A percentile compares a stretch with the other conserved stretches of the same genome.
These are phyloP conservation scores for Fonsecaea multimorphosa DNA, from an alignment of 2,329 filamentous ascomycete genomes.

Conservation along the genomic window DNA sequence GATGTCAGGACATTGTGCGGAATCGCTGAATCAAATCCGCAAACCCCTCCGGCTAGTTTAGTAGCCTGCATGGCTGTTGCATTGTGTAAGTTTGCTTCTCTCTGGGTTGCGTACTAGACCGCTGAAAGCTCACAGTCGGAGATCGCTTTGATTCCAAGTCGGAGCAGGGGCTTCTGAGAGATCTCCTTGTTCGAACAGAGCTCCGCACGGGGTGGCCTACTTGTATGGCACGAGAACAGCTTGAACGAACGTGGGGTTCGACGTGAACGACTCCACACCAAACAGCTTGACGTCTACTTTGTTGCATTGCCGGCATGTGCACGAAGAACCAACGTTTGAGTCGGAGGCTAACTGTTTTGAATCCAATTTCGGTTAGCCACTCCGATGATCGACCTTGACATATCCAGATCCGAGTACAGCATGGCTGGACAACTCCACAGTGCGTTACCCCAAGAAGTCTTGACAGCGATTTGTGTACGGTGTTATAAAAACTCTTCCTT, in stretches of 20 bases:
- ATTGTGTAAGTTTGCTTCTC: conserved; percentile 6
- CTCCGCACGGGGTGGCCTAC: conserved; percentile 18
- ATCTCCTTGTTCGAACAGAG: conserved; percentile 17
- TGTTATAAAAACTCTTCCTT: not conserved
- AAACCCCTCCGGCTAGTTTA: conserved; percentile 14
- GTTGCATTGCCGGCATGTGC: not conserved
- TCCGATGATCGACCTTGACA: not conserved
- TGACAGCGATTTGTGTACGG: not conserved
- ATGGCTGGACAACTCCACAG: not conserved
- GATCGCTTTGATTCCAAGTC: conserved; percentile 12
- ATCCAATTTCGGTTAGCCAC: not conserved
- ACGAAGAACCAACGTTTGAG: not conserved
- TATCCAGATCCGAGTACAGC: not conserved
- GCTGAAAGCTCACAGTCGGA: not conserved
- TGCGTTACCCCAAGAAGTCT: not conserved
- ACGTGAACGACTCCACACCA: not conserved
- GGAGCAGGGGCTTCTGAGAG: conserved; percentile 10
- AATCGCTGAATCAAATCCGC: conserved; percentile 13
- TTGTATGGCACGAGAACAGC: conserved; percentile 5
- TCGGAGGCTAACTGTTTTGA: not conserved
- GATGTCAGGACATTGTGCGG: conserved; percentile 19
- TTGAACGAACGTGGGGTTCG: conserved; percentile 10
- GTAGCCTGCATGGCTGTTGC: conserved; percentile 19
- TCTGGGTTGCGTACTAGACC: not conserved
- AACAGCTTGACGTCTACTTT: not conserved